phyloP scores from a whole-genome alignment of 2,329 filamentous ascomycete genomes.

The Cercospora sp. region DNA sequence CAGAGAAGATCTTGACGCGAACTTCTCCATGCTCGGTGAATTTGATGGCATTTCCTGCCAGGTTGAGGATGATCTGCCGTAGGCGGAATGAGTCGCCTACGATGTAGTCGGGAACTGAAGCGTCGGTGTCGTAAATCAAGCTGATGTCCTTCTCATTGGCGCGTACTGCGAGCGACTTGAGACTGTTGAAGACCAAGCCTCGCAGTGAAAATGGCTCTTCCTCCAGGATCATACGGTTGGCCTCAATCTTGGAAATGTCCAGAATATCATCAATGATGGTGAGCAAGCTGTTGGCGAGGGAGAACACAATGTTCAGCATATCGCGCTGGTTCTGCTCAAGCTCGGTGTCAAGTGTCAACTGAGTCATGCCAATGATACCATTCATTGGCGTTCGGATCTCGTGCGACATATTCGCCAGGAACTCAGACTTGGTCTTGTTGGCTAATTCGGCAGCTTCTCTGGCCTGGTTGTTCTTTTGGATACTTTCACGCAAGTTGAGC shows the following conservation, averaged over 20 bases:
- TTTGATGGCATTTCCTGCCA: conserved; percentile 98
- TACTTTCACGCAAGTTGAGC: conserved; percentile 89
- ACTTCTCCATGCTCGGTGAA: conserved; percentile 97
- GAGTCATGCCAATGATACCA: conserved; percentile 97
- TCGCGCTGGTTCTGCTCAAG: conserved; percentile 93
- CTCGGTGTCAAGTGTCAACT: conserved; percentile 89
- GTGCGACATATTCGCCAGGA: conserved; percentile 98
- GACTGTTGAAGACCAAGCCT: conserved; percentile 92
- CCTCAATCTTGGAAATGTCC: conserved; percentile 78
- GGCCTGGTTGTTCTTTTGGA: conserved; percentile 92
- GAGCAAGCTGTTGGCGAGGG: conserved; percentile 89
- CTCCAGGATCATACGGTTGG: conserved; percentile 96
- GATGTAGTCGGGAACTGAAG: conserved; percentile 89
- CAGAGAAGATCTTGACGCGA: conserved; percentile 81
- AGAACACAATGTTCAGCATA: conserved; percentile 98
- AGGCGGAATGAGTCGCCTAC: conserved; percentile 95
- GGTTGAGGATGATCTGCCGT: conserved; percentile 92
- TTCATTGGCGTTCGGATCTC: conserved; percentile 98
- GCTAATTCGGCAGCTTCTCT: conserved; percentile 94
- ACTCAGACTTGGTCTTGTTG: conserved; percentile 98
- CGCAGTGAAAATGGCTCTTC: conserved; percentile 94
- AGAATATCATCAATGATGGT: conserved; percentile 89
- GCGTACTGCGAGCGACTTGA: conserved; percentile 95
- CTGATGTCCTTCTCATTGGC: conserved; percentile 94
- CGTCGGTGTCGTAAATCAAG: conserved; percentile 90